Percentiles rank a stretch among this genome's conserved stretches.
These are phyloP conservation scores for Penicillium corylophilum DNA, from an alignment of 2,329 filamentous ascomycete genomes.

Conservation along the genomic window DNA sequence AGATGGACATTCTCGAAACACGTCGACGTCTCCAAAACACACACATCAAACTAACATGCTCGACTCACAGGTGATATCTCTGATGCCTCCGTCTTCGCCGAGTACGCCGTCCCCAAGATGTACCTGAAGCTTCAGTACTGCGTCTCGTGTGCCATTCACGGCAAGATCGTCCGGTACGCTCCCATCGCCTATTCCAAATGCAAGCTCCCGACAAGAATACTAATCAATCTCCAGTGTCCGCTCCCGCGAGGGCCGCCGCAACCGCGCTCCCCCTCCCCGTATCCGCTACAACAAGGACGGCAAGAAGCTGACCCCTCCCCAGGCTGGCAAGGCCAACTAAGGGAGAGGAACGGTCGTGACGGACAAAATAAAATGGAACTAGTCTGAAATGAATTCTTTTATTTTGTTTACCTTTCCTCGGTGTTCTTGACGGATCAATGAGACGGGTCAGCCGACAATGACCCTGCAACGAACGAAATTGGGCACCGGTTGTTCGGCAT, in stretches of 20 bases:
- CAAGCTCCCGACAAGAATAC: slow-evolving; percentile 4
- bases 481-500: slow-evolving; percentile 12
- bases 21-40: not conserved
- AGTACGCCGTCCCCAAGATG: slow-evolving; percentile 99
- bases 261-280: slow-evolving; percentile 95
- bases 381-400: slow-evolving; percentile 39
- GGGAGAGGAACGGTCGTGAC: slow-evolving; percentile 29
- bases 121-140: slow-evolving; percentile 99
- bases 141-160: slow-evolving; percentile 99
- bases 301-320: slow-evolving; percentile 96
- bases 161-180: slow-evolving; percentile 99
- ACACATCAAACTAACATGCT: slow-evolving; percentile 8
- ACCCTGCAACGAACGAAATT: slow-evolving; percentile 11
- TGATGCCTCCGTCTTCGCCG: slow-evolving; percentile 97
- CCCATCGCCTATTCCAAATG: slow-evolving; percentile 29
- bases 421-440: slow-evolving; percentile 26
- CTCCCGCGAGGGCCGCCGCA: slow-evolving; percentile 93
- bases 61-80: slow-evolving; percentile 88
- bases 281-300: slow-evolving; percentile 99
- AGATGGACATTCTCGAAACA: not conserved
- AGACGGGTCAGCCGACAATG: slow-evolving; percentile 9
- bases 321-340: slow-evolving; percentile 64
- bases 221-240: slow-evolving; percentile 69
- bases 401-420: slow-evolving; percentile 34
- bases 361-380: slow-evolving; percentile 37